Conservation (phyloP, 2,329 filamentous ascomycete species). For the Cyclaneusma minus region DNA sequence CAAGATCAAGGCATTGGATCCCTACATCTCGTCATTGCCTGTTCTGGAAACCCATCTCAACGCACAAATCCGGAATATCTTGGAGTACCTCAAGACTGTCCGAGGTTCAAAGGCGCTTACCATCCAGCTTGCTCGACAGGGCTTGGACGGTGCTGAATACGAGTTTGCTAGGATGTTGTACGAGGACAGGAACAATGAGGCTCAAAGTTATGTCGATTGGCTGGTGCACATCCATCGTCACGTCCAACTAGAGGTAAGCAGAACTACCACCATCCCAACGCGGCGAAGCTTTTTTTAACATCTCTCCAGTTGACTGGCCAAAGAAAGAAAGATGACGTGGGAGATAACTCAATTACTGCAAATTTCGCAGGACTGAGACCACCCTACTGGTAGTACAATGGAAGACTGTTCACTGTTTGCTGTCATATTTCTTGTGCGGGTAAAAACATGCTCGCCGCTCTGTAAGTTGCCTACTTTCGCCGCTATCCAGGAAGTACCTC, state of each 20-base stretch:
- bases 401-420: no score
- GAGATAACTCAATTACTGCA: constrained; percentile 30
- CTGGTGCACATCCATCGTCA: constrained; percentile 86
- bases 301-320: constrained; percentile 46
- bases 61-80: constrained; percentile 83
- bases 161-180: constrained; percentile 86
- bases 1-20: constrained; percentile 61
- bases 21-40: constrained; percentile 66
- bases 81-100: constrained; percentile 69
- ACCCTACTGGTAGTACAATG: constrained; percentile 35
- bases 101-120: constrained; percentile 79
- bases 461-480: no score
- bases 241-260: constrained; percentile 74
- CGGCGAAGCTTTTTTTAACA: constrained; percentile 6
- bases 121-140: constrained; percentile 81
- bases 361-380: constrained; percentile 44
- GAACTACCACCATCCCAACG: background rate
- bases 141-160: constrained; percentile 86
- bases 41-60: constrained; percentile 84
- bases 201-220: constrained; percentile 97
- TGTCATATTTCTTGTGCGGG: no score
- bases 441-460: no score
- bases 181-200: constrained; percentile 94
- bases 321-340: constrained; percentile 50
- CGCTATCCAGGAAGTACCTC: no score